Evolutionary conservation across 345 rosid genomes (phyloP).

Genomic region (Ceriops zippeliana): DNA sequence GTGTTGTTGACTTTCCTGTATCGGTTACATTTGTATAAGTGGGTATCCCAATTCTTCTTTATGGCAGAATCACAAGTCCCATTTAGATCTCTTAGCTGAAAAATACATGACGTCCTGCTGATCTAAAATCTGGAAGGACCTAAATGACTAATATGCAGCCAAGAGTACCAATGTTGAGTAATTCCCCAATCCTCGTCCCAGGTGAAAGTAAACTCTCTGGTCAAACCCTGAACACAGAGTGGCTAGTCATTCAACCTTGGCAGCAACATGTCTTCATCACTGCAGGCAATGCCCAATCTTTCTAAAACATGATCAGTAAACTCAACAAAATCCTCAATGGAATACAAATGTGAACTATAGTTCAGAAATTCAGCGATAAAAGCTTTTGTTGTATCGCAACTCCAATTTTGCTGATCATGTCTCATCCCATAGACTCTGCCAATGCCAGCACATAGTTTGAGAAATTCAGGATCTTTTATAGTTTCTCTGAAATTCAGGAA

Average conservation of each 20-base stretch:
- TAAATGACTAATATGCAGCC: too few species aligned
- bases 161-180: too few species aligned
- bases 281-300: slow-evolving; percentile 18
- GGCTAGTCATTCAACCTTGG: slow-evolving; percentile 8
- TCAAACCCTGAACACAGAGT: neutral
- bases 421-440: slow-evolving; percentile 44
- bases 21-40: neutral
- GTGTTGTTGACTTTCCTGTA: neutral
- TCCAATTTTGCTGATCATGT: slow-evolving; percentile 33
- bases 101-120: neutral
- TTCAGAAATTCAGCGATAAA: slow-evolving; percentile 27
- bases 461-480: slow-evolving; percentile 48
- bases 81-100: neutral
- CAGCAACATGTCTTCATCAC: slow-evolving; percentile 18
- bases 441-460: slow-evolving; percentile 39
- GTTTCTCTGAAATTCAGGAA: slow-evolving; percentile 41
- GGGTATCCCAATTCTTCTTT: neutral
- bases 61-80: neutral
- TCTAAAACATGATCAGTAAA: slow-evolving; percentile 35
- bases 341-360: slow-evolving; percentile 31
- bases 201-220: neutral
- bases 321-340: slow-evolving; percentile 54
- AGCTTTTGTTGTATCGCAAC: slow-evolving; percentile 24
- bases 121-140: neutral
- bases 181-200: too few species aligned